A percentile compares a stretch with the other conserved stretches of the same genome.
phyloP scores from a whole-genome alignment of 768 basidiomycete species.

The Termitomyces sp. region DNA sequence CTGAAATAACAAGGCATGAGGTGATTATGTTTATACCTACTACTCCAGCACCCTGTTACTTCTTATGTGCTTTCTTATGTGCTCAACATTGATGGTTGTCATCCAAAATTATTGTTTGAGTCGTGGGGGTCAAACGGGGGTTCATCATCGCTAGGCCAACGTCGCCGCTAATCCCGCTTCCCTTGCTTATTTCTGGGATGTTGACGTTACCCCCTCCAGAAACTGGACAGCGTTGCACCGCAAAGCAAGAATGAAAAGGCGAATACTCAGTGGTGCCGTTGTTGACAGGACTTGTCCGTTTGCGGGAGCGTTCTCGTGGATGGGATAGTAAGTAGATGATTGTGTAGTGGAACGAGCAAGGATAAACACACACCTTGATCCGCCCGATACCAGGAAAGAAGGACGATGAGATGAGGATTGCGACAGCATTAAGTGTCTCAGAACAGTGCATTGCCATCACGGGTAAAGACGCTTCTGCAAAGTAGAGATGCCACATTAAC shows the following conservation, averaged over 20 bases:
- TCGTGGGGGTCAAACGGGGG: conserved; percentile 58
- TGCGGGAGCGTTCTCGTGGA: conserved; percentile 6
- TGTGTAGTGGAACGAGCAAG: too few relatives aligned
- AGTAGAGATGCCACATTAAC: too few relatives aligned
- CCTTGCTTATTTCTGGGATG: too few relatives aligned
- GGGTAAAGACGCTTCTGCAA: too few relatives aligned
- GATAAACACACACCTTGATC: too few relatives aligned
- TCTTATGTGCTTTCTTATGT: conserved; percentile 21
- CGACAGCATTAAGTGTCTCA: neutral
- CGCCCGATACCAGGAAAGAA: neutral
- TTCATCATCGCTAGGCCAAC: too few relatives aligned
- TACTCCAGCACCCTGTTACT: conserved; percentile 36
- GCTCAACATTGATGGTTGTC: conserved; percentile 35
- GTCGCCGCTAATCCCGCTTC: too few relatives aligned
- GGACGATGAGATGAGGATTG: neutral
- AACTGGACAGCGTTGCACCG: conserved; percentile 34
- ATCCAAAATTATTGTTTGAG: conserved; percentile 68
- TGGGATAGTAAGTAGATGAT: neutral
- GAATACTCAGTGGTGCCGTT: conserved; percentile 29
- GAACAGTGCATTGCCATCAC: neutral
- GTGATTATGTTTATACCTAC: conserved; percentile 20
- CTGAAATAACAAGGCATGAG: neutral
- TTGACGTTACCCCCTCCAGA: too few relatives aligned
- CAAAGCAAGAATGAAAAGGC: conserved; percentile 69
- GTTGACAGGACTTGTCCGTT: conserved; percentile 6